Evolutionary conservation across 31 red algal genomes (phyloP).

Genomic region (Bonnemaisonia californica): DNA sequence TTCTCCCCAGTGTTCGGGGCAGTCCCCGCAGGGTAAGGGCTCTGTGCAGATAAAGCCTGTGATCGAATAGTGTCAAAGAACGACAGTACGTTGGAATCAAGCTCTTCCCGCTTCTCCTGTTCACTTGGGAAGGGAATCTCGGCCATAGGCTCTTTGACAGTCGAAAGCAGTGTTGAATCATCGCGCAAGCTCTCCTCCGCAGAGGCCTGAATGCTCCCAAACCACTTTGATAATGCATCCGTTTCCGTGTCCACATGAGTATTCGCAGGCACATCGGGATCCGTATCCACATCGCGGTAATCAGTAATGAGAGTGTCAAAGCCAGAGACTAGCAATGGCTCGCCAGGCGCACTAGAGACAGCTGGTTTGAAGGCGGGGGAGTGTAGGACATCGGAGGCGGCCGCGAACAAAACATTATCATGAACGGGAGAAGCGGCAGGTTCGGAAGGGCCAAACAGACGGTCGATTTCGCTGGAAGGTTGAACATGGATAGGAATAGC

Average conservation of each 20-base stretch:
- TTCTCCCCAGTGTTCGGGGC: neutral
- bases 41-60: neutral
- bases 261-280: too few species aligned
- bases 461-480: constrained; percentile 41
- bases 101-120: constrained; percentile 13
- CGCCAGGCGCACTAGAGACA: too few species aligned
- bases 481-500: constrained; percentile 9
- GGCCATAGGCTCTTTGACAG: neutral
- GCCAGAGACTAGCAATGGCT: too few species aligned
- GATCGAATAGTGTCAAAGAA: constrained; percentile 32
- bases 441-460: constrained; percentile 10
- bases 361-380: neutral
- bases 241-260: neutral
- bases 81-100: constrained; percentile 24
- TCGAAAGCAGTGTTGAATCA: neutral
- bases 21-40: neutral
- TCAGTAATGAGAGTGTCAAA: too few species aligned
- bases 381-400: neutral
- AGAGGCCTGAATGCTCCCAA: neutral
- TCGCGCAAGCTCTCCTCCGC: neutral
- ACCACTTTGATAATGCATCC: neutral
- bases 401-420: neutral
- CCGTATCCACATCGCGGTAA: too few species aligned
- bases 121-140: neutral
- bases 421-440: neutral